Percentiles rank a stretch among this genome's conserved stretches.
phyloP scores from a whole-genome alignment of 345 rosid genomes.

The Citrus medica region DNA sequence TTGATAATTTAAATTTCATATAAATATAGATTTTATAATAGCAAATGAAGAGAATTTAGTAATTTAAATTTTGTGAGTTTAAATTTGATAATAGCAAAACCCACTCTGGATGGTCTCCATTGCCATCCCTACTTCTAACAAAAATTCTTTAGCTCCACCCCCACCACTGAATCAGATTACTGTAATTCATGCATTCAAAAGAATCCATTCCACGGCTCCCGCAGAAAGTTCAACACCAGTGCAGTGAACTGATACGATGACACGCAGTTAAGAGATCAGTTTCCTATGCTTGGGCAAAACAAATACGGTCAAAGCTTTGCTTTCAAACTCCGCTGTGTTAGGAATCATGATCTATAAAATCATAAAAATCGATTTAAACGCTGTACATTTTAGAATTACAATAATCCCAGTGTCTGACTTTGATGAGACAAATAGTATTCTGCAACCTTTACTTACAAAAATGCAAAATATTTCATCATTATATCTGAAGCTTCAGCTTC shows the following conservation, averaged over 20 bases:
- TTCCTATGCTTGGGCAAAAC: neutral
- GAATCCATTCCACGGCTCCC: no score
- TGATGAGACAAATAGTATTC: neutral
- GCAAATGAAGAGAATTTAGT: no score
- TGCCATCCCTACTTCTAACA: no score
- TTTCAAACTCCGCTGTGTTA: neutral
- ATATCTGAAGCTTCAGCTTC: neutral
- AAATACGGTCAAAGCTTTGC: neutral
- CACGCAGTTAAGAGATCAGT: neutral
- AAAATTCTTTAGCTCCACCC: neutral
- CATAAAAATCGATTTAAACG: neutral
- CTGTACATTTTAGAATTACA: neutral
- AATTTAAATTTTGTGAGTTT: no score
- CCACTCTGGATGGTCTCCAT: rapidly evolving
- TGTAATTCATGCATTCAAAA: neutral
- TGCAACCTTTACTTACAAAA: neutral
- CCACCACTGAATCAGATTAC: neutral
- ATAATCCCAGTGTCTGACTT: neutral
- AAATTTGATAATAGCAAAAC: no score
- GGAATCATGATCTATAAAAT: neutral
- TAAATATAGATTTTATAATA: no score
- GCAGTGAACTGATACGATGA: no score
- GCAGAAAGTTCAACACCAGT: no score
- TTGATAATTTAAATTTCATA: no score
- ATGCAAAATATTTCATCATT: neutral